Evolutionary conservation across 2,329 filamentous ascomycete species (phyloP).

Genomic region (Stromatinia cepivora): DNA sequence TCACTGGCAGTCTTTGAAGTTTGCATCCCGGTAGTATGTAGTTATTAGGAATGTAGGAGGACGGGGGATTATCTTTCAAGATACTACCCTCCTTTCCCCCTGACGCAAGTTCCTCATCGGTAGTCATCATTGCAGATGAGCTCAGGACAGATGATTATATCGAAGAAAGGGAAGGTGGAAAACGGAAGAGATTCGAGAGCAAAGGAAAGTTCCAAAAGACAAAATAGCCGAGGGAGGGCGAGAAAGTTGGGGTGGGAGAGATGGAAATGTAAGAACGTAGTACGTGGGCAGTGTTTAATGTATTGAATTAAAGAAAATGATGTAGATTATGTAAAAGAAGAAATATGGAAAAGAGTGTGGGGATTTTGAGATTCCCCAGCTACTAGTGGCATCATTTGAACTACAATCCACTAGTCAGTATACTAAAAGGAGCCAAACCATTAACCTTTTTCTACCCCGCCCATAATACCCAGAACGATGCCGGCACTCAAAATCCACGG

Average conservation of each 20-base stretch:
- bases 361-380: not conserved
- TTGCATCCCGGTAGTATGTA: not conserved
- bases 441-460: not conserved
- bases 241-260: not conserved
- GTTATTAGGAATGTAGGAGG: conserved; percentile 10
- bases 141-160: not conserved
- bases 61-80: too few relatives aligned
- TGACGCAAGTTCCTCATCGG: not conserved
- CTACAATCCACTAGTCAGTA: not conserved
- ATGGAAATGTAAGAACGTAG: not conserved
- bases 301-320: not conserved
- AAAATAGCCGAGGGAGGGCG: not conserved
- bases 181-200: not conserved
- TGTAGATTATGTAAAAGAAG: not conserved
- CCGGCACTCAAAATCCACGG: not conserved
- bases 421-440: not conserved
- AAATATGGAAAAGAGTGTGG: too few relatives aligned
- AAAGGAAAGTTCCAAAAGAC: not conserved
- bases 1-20: not conserved
- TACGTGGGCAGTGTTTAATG: not conserved
- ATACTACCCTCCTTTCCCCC: not conserved
- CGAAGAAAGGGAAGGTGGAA: not conserved
- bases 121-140: not conserved
- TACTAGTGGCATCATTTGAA: not conserved
- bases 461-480: not conserved